These are phyloP conservation scores for Verticillium klebahnii DNA, from an alignment of 2,329 filamentous ascomycete species.

Conservation along the genomic window DNA sequence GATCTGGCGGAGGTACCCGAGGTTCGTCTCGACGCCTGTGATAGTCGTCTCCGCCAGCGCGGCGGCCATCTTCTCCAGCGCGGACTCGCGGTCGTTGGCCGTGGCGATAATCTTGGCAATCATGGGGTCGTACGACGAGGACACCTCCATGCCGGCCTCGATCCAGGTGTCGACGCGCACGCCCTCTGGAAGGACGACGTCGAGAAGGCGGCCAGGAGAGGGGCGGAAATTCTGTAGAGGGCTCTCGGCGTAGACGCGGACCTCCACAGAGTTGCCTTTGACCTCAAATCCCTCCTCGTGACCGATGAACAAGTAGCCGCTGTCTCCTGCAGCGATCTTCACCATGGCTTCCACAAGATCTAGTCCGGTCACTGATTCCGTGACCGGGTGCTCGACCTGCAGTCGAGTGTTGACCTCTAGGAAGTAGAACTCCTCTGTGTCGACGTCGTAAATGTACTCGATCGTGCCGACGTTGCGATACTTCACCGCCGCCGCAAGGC, in stretches of 20 bases:
- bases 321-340: slow-evolving; percentile 39
- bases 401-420: slow-evolving; percentile 44
- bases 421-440: slow-evolving; percentile 35
- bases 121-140: slow-evolving; percentile 72
- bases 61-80: slow-evolving; percentile 56
- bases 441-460: slow-evolving; percentile 38
- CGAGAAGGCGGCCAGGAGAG: slow-evolving; percentile 60
- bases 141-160: slow-evolving; percentile 63
- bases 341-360: slow-evolving; percentile 30
- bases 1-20: slow-evolving; percentile 26
- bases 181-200: slow-evolving; percentile 52
- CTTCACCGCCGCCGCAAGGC: slow-evolving; percentile 27
- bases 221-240: slow-evolving; percentile 62
- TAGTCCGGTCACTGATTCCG: slow-evolving; percentile 30
- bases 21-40: slow-evolving; percentile 27
- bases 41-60: slow-evolving; percentile 48
- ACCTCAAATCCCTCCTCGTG: slow-evolving; percentile 31
- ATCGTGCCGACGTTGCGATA: slow-evolving; percentile 39
- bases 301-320: slow-evolving; percentile 6
- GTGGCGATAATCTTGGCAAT: slow-evolving; percentile 70
- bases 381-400: slow-evolving; percentile 43
- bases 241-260: slow-evolving; percentile 69
- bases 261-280: slow-evolving; percentile 64
- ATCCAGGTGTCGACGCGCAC: slow-evolving; percentile 70
- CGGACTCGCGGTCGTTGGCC: slow-evolving; percentile 53